Conservation (phyloP, 1,284 basidiomycete genomes). For the Apiotrichum akiyoshidainum region DNA sequence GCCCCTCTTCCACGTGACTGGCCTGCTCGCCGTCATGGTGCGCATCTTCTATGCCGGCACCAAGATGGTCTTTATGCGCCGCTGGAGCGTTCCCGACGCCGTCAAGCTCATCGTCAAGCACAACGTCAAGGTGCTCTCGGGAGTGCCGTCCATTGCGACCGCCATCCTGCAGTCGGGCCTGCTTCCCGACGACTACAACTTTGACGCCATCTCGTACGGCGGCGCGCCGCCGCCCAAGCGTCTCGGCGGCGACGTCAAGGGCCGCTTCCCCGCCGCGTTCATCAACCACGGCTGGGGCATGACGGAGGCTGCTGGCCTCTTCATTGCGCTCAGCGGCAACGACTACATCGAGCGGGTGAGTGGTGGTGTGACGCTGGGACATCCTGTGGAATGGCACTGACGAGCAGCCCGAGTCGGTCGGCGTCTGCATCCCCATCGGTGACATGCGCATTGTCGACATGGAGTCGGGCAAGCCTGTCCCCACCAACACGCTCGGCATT, state of each 20-base stretch:
- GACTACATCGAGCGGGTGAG: slow-evolving; percentile 32
- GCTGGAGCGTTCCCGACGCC: slow-evolving; percentile 39
- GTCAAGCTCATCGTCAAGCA: slow-evolving; percentile 29
- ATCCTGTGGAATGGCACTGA: too few relatives aligned
- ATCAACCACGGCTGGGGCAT: slow-evolving; percentile 16
- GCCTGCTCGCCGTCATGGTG: slow-evolving; percentile 40
- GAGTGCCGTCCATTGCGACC: slow-evolving; percentile 41
- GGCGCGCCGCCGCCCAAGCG: slow-evolving; percentile 42
- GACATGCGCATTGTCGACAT: slow-evolving; percentile 38
- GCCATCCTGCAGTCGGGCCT: slow-evolving; percentile 35
- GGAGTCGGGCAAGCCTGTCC: slow-evolving; percentile 23
- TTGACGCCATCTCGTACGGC: slow-evolving; percentile 44
- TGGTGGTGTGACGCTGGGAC: too few relatives aligned
- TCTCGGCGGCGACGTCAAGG: slow-evolving; percentile 30
- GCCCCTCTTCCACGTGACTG: slow-evolving; percentile 48
- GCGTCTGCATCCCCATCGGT: slow-evolving; percentile 39
- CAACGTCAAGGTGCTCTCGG: slow-evolving; percentile 23
- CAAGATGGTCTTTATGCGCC: slow-evolving; percentile 38
- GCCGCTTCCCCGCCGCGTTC: slow-evolving; percentile 31
- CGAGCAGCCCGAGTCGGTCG: slow-evolving; percentile 19
- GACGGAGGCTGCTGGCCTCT: slow-evolving; percentile 13
- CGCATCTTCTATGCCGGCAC: slow-evolving; percentile 26
- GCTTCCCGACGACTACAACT: slow-evolving; percentile 16
- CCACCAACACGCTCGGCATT: slow-evolving; percentile 28
- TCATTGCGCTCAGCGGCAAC: slow-evolving; percentile 12